Evolutionary conservation across 2,329 filamentous ascomycete genomes (phyloP), one percentile per base, ranked within the genome.

Genomic region (Scedosporium apiospermum): DNA sequence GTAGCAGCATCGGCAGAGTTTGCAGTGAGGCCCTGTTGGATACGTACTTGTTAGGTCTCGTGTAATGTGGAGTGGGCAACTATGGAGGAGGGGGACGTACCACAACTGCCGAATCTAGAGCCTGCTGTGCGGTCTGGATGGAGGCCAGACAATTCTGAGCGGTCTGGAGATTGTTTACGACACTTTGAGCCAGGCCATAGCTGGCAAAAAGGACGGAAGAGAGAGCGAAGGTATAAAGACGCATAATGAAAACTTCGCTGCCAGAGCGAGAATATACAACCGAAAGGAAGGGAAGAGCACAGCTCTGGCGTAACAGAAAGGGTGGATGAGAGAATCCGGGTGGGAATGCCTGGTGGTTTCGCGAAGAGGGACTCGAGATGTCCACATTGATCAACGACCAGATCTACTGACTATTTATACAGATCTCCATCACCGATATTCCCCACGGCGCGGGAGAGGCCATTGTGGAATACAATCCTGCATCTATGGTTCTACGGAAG

Each of bases 131-230:
- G 9, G 49, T 10, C 53, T 62, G 60, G 46, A 62, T 58, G 6
- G 21, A 27, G 7, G 30, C 51, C n/a, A 62, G 18, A 51, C 34
- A 62, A 16, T 62, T 55, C 60, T 62, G 60, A 18, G 60, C 46
- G 7, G 44, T 21, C 27, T 55, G 4, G n/a, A 58, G 6, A 5
- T 49, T 23, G 14, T 12, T 18, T n/a, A 23, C 30, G 60, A 62
- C 23, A 23, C 38, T 42, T n/a, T 23, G n/a, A 5, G 60, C 51
- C n/a, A 62, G 21, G 2, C 49, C 46, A 16, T 38, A 21, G 51
- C 51, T 58, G 12, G 60, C 51, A 26, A 62, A 34, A 41, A 57
- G 9, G 38, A 34, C 60, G 23, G 34, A 44, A 51, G 57, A 18
- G 23, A 44, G n/a, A 14, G 34, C 9, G n/a, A 55, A 10, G 16